These are phyloP conservation scores for Chaetomium cochliodes DNA, from an alignment of 495 filamentous ascomycete species.

Conservation along the genomic window DNA sequence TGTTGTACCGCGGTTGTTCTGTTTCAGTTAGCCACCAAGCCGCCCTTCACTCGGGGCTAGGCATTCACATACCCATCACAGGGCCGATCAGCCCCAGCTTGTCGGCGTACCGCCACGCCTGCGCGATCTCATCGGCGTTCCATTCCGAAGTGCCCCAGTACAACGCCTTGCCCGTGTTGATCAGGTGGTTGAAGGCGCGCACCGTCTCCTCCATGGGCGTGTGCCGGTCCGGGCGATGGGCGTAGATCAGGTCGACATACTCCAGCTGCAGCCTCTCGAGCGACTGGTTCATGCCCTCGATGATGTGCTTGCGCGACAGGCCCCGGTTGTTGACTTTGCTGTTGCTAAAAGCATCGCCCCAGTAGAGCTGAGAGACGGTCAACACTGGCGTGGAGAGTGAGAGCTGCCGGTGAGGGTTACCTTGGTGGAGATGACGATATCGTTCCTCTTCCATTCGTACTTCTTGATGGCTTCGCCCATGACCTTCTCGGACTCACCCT, in stretches of 20 bases:
- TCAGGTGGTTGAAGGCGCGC: conserved; percentile 70
- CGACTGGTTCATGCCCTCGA: conserved; percentile 63
- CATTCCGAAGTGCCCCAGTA: conserved; percentile 68
- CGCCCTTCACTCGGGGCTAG: neutral
- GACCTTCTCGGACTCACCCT: conserved; percentile 55
- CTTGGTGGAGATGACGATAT: conserved; percentile 71
- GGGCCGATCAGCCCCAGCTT: conserved; percentile 57
- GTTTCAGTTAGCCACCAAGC: neutral
- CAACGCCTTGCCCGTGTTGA: conserved; percentile 64
- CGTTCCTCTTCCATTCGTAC: conserved; percentile 62
- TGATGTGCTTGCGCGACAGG: conserved; percentile 69
- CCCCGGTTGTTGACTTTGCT: conserved; percentile 54
- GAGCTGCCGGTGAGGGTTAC: neutral
- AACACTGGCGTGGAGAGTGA: neutral
- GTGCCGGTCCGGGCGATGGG: conserved; percentile 68
- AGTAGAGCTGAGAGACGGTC: conserved; percentile 48
- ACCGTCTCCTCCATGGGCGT: conserved; percentile 79
- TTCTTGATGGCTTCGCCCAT: conserved; percentile 61
- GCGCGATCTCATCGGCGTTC: conserved; percentile 55
- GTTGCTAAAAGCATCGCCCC: conserved; percentile 59
- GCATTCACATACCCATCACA: conserved; percentile 39
- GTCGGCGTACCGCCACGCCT: conserved; percentile 55
- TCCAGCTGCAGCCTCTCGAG: conserved; percentile 63
- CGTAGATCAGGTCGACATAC: conserved; percentile 71
- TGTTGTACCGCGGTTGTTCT: conserved; percentile 59